Base-by-base conservation (phyloP, 2,329 filamentous ascomycete genomes). In the Paracoccidioides brasiliensis region DNA sequence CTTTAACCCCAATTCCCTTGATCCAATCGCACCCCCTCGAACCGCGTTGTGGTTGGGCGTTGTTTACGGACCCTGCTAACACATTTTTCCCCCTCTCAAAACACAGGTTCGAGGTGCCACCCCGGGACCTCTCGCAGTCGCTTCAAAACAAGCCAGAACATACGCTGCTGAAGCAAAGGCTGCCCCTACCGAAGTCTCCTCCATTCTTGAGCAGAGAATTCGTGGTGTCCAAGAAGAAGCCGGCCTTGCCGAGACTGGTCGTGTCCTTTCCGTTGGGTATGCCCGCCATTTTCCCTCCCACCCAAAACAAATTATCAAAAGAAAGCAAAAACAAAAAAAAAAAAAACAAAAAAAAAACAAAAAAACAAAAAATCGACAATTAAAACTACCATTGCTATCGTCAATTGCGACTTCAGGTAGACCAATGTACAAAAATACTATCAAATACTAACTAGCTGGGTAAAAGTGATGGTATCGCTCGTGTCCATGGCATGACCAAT, bases 401-500 rank as follows among this genome's bases (percentile, higher is more conserved):
- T 41, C 49, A 28, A 52, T 52, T 48, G 45, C 28, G 45, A 48
- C n/a, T n/a, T n/a, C 10, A 35, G 15, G 10, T 22, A 41, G 41
- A 28, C 10, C 14, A 42, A 41, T 15, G 5, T 30, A 28, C 10
- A n/a, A 2, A 48, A 2, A 48, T 12, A 45, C n/a, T 28, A 9
- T 10, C 35, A 10, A 38, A 22, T 53, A 14, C 52, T 53, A 44
- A 53, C 52, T 53, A 22, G 37, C 15, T 53, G 41, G 30, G 5
- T 37, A 14, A 75, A 69, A 97, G 93, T 93, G 93, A 98, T 81
- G 93, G 93, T 95, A 98, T 98, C 74, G 93, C 93, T 75, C 91
- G 93, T 90, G 91, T 98, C 68, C 90, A 98, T 78, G 93, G 93
- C 74, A 90, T 98, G 89, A 88, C 84, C 87, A 98, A 98, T 76